Base-by-base conservation (phyloP, 1,284 basidiomycete species). In the Volvariella volvacea region DNA sequence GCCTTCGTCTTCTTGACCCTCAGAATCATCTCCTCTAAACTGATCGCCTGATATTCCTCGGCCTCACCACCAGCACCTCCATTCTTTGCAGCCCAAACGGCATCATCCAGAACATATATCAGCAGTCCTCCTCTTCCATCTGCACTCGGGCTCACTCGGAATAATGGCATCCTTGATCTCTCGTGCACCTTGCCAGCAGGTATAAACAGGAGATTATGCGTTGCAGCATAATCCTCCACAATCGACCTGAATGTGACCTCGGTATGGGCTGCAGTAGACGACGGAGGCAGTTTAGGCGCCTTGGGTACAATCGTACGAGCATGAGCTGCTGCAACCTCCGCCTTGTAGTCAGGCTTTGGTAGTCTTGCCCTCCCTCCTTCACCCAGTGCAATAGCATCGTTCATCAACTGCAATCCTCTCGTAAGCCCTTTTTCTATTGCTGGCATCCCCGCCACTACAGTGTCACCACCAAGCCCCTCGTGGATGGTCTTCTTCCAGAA, bases 211-310 rank as follows among this genome's bases (percentile, higher is more conserved):
- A 99, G 65, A 64, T 99, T 93, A 59, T 88, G 81, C 17, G 78
- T 66, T 1, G 89, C 80, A 2, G 88, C 86, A 53, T 74, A 83
- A 22, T 97, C 93, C 60, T 97, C 92, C 37, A 93, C 90, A 44
- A 99, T 84, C 4, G 81, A 74, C 3, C 86, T 78, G 79, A 99
- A 98, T 0, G 92, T 93, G 53, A 95, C 88, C 70, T 77, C 85
- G n/a, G n/a, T n/a, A 51, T 78, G 76, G n/a, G 73, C 66, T 31
- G 80, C 73, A 4, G 74, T 62, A 7, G 42, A 25, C 0, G 79
- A 63, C 3, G 68, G 58, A 36, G 67, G 69, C 9, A 61, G 47
- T 44, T 57, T 64, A 7, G 55, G 48, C 50, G 53, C 10, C 25
- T 52, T 52, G 33, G 54, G 50, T 48, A 58, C 55, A 12, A 58